Evolutionary conservation across 805 yeast species (phyloP), one percentile per base, ranked within the genome.

Genomic region (Yarrowia yakushimensis): DNA sequence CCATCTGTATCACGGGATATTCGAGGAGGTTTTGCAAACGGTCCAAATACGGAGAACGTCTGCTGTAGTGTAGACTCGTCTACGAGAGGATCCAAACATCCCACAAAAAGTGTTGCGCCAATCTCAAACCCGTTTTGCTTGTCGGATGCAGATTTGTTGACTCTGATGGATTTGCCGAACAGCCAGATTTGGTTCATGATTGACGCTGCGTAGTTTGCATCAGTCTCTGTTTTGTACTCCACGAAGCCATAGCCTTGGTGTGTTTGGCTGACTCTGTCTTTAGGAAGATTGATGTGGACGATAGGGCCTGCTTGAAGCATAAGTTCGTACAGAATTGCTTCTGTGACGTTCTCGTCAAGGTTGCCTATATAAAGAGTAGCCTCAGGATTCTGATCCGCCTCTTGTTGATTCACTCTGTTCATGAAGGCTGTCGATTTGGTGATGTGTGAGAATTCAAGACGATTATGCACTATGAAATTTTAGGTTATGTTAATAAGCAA

Each of bases 191-290:
- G 91, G 64, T 80, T 77, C 70, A 89, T 71, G 1, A 88, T 73
- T 63, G 81, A 79, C 34, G 81, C 73, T 1, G 85, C 89, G 71
- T 91, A 93, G 9, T 84, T 86, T 0, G 87, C 86, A 67, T 90
- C 97, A 18, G 74, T 77, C 2, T 75, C 74, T 15, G 78, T 76
- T 57, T 76, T 73, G 69, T 88, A 86, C 70, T 89, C 94, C 1
- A 88, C 87, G 74, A 94, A 93, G 10, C 96, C 97, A 75, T 79
- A 93, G 5, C 97, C 97, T 69, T 87, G 96, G 69, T 88, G 91
- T 1, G 81, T 76, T 64, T 82, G 82, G 28, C 83, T 74, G 4
- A 91, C 78, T 65, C 90, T 80, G 70, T 91, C 97, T 69, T 84
- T 85, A 6, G 97, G 97, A 66, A 94, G 77, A 65, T 86, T 81